Base-by-base conservation (phyloP, 2,329 filamentous ascomycete genomes). In the Xylaria digitata region DNA sequence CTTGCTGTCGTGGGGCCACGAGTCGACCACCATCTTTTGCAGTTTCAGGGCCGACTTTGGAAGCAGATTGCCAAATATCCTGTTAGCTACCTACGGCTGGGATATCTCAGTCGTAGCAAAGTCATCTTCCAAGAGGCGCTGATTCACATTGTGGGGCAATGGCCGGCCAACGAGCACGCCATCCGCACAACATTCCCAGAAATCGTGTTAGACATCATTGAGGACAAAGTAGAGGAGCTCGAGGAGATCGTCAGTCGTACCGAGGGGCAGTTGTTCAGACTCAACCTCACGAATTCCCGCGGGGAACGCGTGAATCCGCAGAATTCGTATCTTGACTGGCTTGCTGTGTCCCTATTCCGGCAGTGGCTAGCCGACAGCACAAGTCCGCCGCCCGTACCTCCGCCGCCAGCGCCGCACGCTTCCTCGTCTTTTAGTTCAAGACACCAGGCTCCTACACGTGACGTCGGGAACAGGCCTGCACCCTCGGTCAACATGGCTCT, bases 21-120 rank as follows among this genome's bases (percentile, higher is more conserved):
- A 43, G 92, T 97, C 50, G 95, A 97, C 79, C 94, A 98, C 81
- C 95, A 98, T 78, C 85, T 98, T 15, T 84, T 98, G 17, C 93
- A 96, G 73, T 98, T 97, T 78, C 93, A 96, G 74, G 92, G 91
- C 23, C 88, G 93, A 1, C 85, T 98, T 2, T 97, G 94, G 91
- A 97, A 96, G 79, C 95, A 97, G 80, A 96, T 97, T 70, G 94
- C 94, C 59, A 97, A 97, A 80, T 97, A 97, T 76, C 94, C 95
- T 13, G 92, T 96, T 54, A 94, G 90, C 66, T 98, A 97, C 76
- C 87, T 97, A 54, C 94, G 94, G 65, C 86, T 98, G 1, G 94
- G 94, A 43, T 97, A 94, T 75, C 85, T 97, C 48, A 91, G 94
- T 8, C 89, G 92, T 50, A 94, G 90, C 74, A 91, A 92, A 71